Conservation (phyloP, 2,329 filamentous ascomycete genomes). For the Aspergillus sp. region DNA sequence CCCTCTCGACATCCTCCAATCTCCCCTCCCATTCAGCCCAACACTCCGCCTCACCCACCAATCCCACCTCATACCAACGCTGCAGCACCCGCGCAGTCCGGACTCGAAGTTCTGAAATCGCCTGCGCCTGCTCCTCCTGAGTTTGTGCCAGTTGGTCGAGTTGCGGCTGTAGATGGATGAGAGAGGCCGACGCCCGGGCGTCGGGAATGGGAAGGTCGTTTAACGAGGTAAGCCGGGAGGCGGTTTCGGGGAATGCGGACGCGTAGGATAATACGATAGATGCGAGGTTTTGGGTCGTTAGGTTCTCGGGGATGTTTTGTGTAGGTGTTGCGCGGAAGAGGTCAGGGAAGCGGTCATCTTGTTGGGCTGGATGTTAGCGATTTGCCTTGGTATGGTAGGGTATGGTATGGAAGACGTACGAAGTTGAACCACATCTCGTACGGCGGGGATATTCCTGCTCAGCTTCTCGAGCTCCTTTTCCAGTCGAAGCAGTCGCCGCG, state of each 20-base stretch:
- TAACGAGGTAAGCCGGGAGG: conserved; percentile 44
- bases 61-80: conserved; percentile 68
- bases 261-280: conserved; percentile 43
- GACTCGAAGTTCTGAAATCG: conserved; percentile 37
- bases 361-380: neutral
- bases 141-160: conserved; percentile 30
- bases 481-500: conserved; percentile 33
- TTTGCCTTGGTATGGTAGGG: conserved; percentile 1
- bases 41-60: conserved; percentile 63
- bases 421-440: conserved; percentile 39
- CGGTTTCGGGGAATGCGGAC: conserved; percentile 42
- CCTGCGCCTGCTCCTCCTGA: conserved; percentile 35
- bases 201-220: conserved; percentile 44
- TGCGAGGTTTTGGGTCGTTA: conserved; percentile 32
- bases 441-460: conserved; percentile 30
- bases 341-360: conserved; percentile 38
- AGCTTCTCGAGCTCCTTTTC: conserved; percentile 36
- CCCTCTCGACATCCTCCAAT: conserved; percentile 61
- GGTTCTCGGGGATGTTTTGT: conserved; percentile 28
- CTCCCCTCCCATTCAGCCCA: conserved; percentile 69
- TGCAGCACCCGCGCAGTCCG: conserved; percentile 51
- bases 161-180: conserved; percentile 40
- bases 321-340: conserved; percentile 34
- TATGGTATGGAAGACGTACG: conserved; percentile 23
- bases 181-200: conserved; percentile 34